These are phyloP conservation scores for Meyerozyma athensensis DNA, from an alignment of 1,139 yeast genomes.

Conservation along the genomic window DNA sequence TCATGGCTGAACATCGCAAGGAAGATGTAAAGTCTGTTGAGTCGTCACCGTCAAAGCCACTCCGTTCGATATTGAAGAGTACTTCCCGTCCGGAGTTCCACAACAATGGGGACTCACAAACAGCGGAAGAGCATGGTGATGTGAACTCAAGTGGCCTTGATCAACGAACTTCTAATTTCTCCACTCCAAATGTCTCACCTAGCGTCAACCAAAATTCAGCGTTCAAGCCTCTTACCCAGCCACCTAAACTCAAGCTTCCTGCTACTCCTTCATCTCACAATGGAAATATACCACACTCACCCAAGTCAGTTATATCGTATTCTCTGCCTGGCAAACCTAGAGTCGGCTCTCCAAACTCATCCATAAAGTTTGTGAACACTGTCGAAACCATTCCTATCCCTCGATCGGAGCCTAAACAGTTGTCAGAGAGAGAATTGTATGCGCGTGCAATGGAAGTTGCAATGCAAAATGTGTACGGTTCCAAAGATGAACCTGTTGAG, in stretches of 20 bases:
- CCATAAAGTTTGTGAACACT: slow-evolving; percentile 37
- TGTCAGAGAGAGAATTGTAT: slow-evolving; percentile 15
- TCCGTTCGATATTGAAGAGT: slow-evolving; percentile 34
- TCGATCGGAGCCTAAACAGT: slow-evolving; percentile 9
- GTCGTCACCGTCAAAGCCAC: slow-evolving; percentile 19
- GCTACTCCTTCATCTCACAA: slow-evolving; percentile 7
- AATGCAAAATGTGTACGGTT: slow-evolving; percentile 36
- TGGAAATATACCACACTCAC: too few species aligned
- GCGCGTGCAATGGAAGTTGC: slow-evolving; percentile 41
- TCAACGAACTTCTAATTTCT: too few species aligned
- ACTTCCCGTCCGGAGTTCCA: slow-evolving; percentile 13
- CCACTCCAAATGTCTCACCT: slow-evolving; percentile 4
- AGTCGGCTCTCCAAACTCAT: slow-evolving; percentile 16
- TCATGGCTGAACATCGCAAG: background rate
- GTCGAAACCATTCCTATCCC: slow-evolving; percentile 37
- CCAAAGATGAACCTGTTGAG: slow-evolving; percentile 10
- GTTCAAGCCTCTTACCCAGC: slow-evolving; percentile 14
- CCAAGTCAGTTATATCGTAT: too few species aligned
- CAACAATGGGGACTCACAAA: too few species aligned
- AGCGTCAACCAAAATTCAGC: slow-evolving; percentile 5
- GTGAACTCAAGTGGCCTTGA: too few species aligned
- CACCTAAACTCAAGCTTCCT: slow-evolving; percentile 14
- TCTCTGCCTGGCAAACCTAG: slow-evolving; percentile 2
- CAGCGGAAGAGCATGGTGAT: slow-evolving; percentile 9
- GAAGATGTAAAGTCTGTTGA: background rate